Base-by-base conservation (phyloP, 176 grass and related monocot genomes). In the Dendrocalamus sinicus region DNA sequence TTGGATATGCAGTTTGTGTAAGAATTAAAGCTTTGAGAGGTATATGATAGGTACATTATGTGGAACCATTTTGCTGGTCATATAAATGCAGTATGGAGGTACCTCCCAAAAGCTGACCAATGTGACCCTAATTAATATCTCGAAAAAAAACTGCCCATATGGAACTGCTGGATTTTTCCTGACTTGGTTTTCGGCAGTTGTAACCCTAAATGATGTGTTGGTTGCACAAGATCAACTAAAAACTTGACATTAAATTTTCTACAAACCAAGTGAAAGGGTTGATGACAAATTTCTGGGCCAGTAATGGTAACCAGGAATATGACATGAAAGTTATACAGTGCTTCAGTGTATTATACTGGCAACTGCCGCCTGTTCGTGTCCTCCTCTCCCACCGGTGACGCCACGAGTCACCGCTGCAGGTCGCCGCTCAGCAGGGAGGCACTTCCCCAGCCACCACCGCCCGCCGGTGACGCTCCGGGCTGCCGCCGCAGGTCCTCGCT, bases 71-170 rank as follows among this genome's bases (percentile, higher is more conserved):
- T 71, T 59, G 23, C 32, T 54, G 44, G 15, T 48, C 63, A 60
- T 81, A 62, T 81, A 86, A 89, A 81, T 71, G 81, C 46, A 59
- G 75, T 67, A 3, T 68, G 7, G 28, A 15, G 22, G 52, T 15
- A 53, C n/a, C 13, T 37, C 4, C 6, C 46, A 60, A 51, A 81
- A 44, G 11, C 82, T 89, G 82, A 59, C 63, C 63, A 67, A 48
- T 85, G 54, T 0, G 23, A 13, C 23, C 77, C 63, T 76, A 44
- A 81, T 81, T 68, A 85, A 86, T 85, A 59, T 70, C 22, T 64
- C 8, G 1, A 51, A 28, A 37, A 37, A 40, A 81, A 61, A 45
- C 52, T 70, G 50, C 7, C 19, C 50, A 75, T 46, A 71, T 80
- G 22, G 14, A 76, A 67, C 67, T 63, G 70, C 8, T 37, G 54